Base-by-base conservation (phyloP, 768 basidiomycete species). In the Mycena kentingensis region DNA sequence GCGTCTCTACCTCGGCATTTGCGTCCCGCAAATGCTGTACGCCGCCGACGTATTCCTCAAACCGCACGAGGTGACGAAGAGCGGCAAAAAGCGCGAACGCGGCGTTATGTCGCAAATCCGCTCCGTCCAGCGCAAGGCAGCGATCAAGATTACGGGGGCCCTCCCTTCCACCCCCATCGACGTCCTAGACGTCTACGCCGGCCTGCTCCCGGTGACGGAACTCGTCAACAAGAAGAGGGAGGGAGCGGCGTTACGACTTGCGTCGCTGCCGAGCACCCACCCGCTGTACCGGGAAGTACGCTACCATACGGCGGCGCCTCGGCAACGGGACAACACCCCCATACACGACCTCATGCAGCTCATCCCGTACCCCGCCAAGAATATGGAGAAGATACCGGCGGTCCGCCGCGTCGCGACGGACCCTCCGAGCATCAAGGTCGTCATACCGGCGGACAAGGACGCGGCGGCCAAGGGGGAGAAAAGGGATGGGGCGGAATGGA, bases 21-120 rank as follows among this genome's bases (percentile, higher is more conserved):
- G 59, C 0, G 36, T 66, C 0, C 67, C 64, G 0, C 52, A 50
- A 21, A 60, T 65, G 28, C 18, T 54, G 0, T 68, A 68, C 41
- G 36, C 11, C 36, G 36, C 36, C 18, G 36, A 37, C 19, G 18
- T 37, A 10, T 37, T 37, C 36, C 18, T 37, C 11, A 19, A 37
- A 18, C 36, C 36, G 19, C 7, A 11, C 36, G 36, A 37, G 11
- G 7, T 6, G 7, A 18, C 11, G 19, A 22, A 39, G 37, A 39
- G 10, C 34, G 53, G 10, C n/a, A n/a, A n/a, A 0, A 39, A 60
- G 0, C 64, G 37, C 8, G 37, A 39, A 10, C 15, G 37, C 15
- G 10, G 37, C 11, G 21, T 39, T 39, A 39, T 22, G 11, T 11
- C 10, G 18, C 69, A 49, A 34, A 61, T 1, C 11, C 37, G 21